Evolutionary conservation across 805 yeast species (phyloP).

Genomic region (Metschnikowia vanudenii): DNA sequence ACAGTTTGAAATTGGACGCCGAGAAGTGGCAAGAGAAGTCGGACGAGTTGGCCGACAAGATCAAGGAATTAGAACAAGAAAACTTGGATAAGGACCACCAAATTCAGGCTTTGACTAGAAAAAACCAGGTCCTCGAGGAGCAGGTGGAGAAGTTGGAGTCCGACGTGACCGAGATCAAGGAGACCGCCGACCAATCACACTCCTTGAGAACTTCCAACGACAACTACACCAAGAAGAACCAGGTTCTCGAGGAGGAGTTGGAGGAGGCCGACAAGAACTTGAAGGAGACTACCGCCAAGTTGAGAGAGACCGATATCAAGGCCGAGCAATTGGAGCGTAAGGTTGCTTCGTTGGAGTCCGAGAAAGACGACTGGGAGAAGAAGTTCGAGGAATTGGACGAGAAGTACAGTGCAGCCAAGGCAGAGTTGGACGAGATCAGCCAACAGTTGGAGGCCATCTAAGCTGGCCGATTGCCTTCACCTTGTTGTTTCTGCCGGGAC

Average conservation of each 20-base stretch:
- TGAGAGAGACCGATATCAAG: slow-evolving; percentile 93
- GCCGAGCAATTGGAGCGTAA: slow-evolving; percentile 95
- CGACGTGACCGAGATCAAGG: slow-evolving; percentile 72
- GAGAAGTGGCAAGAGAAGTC: slow-evolving; percentile 97
- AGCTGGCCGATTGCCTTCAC: slow-evolving; percentile 9
- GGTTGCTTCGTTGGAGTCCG: slow-evolving; percentile 87
- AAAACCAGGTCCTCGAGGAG: slow-evolving; percentile 84
- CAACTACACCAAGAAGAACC: slow-evolving; percentile 84
- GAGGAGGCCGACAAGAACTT: slow-evolving; percentile 88
- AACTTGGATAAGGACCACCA: slow-evolving; percentile 90
- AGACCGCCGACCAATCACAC: slow-evolving; percentile 86
- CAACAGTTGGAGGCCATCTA: slow-evolving; percentile 85
- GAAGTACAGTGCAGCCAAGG: slow-evolving; percentile 80
- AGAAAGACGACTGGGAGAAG: slow-evolving; percentile 82
- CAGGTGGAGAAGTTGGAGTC: slow-evolving; percentile 76
- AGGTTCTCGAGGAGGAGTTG: slow-evolving; percentile 83
- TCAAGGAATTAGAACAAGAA: slow-evolving; percentile 91
- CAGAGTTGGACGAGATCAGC: slow-evolving; percentile 94
- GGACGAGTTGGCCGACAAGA: slow-evolving; percentile 76
- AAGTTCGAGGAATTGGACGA: slow-evolving; percentile 84
- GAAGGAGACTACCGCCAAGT: slow-evolving; percentile 89
- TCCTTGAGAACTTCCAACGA: slow-evolving; percentile 88
- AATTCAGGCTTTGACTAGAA: slow-evolving; percentile 87
- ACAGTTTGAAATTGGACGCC: slow-evolving; percentile 87
- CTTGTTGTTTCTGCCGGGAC: neutral